Conservation (phyloP, 2,329 filamentous ascomycete species). For the Amylocarpus encephaloides region DNA sequence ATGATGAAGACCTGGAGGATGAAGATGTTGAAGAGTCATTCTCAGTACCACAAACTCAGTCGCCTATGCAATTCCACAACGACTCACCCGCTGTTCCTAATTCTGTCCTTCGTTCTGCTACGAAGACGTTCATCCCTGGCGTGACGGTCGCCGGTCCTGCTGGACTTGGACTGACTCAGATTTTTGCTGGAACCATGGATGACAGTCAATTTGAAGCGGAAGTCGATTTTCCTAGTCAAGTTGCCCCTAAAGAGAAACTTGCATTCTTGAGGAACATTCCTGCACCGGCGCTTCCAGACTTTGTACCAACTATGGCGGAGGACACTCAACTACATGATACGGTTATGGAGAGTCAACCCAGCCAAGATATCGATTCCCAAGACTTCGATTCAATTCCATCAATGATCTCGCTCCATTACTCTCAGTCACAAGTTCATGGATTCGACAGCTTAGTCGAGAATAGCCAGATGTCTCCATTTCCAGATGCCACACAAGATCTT, state of each 20-base stretch:
- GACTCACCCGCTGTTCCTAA: slow-evolving; percentile 47
- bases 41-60: slow-evolving; percentile 23
- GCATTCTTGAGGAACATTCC: slow-evolving; percentile 44
- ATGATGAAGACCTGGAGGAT: slow-evolving; percentile 38
- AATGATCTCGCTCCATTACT: slow-evolving; percentile 49
- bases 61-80: slow-evolving; percentile 32
- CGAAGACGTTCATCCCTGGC: slow-evolving; percentile 64
- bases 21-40: slow-evolving; percentile 27
- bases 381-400: slow-evolving; percentile 29
- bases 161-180: slow-evolving; percentile 75
- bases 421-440: slow-evolving; percentile 53
- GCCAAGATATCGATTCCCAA: slow-evolving; percentile 37
- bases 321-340: slow-evolving; percentile 36
- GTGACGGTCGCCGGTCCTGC: slow-evolving; percentile 54
- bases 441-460: slow-evolving; percentile 50
- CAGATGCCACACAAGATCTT: slow-evolving; percentile 74
- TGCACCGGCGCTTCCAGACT: slow-evolving; percentile 38
- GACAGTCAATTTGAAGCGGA: slow-evolving; percentile 40
- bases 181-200: slow-evolving; percentile 86
- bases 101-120: slow-evolving; percentile 62
- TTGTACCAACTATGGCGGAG: slow-evolving; percentile 41
- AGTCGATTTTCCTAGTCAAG: background rate
- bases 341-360: slow-evolving; percentile 43
- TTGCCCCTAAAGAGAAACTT: slow-evolving; percentile 19
- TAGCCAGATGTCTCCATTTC: slow-evolving; percentile 62